Evolutionary conservation across 1,284 basidiomycete species (phyloP).

Genomic region (Rhodotorula sp.): DNA sequence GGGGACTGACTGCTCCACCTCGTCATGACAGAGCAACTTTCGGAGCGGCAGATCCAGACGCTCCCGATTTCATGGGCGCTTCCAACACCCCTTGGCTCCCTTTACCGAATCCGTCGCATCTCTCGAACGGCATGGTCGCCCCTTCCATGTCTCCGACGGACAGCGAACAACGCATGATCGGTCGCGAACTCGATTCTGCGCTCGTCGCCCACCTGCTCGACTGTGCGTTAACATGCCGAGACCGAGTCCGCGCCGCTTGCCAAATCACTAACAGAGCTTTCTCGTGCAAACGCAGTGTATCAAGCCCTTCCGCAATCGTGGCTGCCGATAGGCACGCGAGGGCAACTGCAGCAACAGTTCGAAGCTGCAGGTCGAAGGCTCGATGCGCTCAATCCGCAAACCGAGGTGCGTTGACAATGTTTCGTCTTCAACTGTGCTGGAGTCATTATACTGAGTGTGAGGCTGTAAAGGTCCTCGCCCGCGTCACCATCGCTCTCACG

Average conservation of each 20-base stretch:
- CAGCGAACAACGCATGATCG: background rate
- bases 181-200: slow-evolving; percentile 13
- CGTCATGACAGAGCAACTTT: slow-evolving; percentile 20
- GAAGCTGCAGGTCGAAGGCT: slow-evolving; percentile 28
- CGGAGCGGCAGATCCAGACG: slow-evolving; percentile 23
- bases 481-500: slow-evolving; percentile 36
- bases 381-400: slow-evolving; percentile 23
- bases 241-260: too few relatives aligned
- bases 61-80: slow-evolving; percentile 19
- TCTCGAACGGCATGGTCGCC: slow-evolving; percentile 4
- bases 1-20: too few relatives aligned
- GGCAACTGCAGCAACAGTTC: slow-evolving; percentile 17
- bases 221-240: background rate
- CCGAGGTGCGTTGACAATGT: slow-evolving; percentile 14
- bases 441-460: background rate
- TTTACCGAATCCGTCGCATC: background rate
- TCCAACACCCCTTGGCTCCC: slow-evolving; percentile 30
- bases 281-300: slow-evolving; percentile 12
- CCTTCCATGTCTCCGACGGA: background rate
- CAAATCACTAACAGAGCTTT: background rate
- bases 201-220: slow-evolving; percentile 30
- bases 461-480: slow-evolving; percentile 23
- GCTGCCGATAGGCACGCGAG: slow-evolving; percentile 30
- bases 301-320: slow-evolving; percentile 32
- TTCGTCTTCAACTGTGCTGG: background rate